Conservation (phyloP, 768 basidiomycete genomes). For the Naganishia randhawae region DNA sequence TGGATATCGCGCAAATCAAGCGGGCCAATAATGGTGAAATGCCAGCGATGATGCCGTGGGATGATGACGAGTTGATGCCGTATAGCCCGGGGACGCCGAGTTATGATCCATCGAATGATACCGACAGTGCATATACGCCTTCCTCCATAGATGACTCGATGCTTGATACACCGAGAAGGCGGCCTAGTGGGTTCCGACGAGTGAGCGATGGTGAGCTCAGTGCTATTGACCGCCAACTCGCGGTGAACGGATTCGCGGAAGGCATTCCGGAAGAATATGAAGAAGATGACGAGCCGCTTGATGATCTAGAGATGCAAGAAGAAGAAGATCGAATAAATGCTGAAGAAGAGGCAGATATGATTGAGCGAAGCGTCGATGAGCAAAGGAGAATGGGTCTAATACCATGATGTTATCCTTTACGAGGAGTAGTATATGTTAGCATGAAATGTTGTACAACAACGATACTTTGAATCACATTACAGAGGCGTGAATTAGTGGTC, state of each 20-base stretch:
- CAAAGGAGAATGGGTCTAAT: slow-evolving; percentile 9
- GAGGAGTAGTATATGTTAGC: background rate
- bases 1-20: slow-evolving; percentile 27
- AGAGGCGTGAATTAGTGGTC: too few species aligned
- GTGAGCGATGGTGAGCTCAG: background rate
- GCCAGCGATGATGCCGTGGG: slow-evolving; percentile 26
- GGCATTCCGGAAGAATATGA: slow-evolving; percentile 3
- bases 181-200: background rate
- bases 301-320: slow-evolving; percentile 20
- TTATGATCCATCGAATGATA: background rate
- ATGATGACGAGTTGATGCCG: background rate
- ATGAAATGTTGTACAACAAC: background rate
- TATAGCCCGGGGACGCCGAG: slow-evolving; percentile 1
- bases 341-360: background rate
- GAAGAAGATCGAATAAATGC: background rate
- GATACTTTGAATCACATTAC: too few species aligned
- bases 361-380: background rate
- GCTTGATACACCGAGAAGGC: slow-evolving; percentile 2
- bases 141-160: background rate
- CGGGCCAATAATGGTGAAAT: slow-evolving; percentile 17
- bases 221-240: slow-evolving; percentile 2
- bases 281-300: slow-evolving; percentile 17
- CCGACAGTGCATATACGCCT: background rate
- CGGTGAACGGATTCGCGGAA: background rate
- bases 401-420: background rate